These are phyloP conservation scores for Aspergillus ostianus DNA, from an alignment of 495 filamentous ascomycete genomes.

Conservation along the genomic window DNA sequence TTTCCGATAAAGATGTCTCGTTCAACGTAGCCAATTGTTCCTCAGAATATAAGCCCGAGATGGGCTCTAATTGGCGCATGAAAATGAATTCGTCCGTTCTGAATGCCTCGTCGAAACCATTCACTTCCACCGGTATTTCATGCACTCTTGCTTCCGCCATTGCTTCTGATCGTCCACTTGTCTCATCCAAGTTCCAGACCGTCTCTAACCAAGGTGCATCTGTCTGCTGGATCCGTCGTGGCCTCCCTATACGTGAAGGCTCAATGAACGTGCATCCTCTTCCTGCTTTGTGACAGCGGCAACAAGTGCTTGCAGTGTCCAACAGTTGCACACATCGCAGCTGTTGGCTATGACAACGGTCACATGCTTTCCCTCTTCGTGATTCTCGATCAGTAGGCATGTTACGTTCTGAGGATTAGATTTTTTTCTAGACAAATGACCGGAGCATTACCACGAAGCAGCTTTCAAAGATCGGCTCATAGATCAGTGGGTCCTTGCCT, in stretches of 20 bases:
- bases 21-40: no score
- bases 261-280: background rate
- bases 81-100: no score
- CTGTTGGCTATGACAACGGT: background rate
- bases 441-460: no score
- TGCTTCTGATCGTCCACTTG: background rate
- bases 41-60: no score
- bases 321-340: background rate
- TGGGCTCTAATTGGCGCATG: no score
- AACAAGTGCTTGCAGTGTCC: background rate
- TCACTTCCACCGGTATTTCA: no score
- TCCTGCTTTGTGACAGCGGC: background rate
- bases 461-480: no score
- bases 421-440: no score
- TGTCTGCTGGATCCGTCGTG: background rate
- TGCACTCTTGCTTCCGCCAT: background rate
- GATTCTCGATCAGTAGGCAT: background rate
- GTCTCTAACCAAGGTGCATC: background rate
- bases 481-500: no score
- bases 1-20: no score
- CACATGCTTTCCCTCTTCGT: background rate
- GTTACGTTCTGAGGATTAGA: no score
- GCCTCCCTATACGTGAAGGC: background rate
- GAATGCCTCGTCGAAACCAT: background rate
- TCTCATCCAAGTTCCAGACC: background rate